These are phyloP conservation scores for Rhizoctonia solani DNA, from an alignment of 1,284 basidiomycete genomes.

Conservation along the genomic window DNA sequence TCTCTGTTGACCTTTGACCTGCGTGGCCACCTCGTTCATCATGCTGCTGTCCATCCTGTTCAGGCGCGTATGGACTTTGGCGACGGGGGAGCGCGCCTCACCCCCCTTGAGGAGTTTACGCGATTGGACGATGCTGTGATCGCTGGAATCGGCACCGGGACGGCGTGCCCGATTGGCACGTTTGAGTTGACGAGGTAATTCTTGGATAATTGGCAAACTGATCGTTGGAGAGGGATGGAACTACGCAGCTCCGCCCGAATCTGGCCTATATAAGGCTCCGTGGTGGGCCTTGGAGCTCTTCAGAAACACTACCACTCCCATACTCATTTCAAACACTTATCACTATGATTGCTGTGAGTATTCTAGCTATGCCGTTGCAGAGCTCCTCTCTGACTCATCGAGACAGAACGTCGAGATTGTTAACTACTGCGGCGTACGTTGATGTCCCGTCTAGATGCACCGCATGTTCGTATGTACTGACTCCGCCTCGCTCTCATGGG, in stretches of 20 bases:
- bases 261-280: not conserved
- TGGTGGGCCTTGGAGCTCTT: not conserved
- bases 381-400: not conserved
- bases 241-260: constrained; percentile 4
- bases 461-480: not conserved
- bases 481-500: not conserved
- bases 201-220: not conserved
- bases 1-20: no score
- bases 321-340: not conserved
- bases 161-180: not conserved
- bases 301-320: constrained; percentile 3
- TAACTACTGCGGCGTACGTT: constrained; percentile 21
- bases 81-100: not conserved
- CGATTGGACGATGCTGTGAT: constrained; percentile 12
- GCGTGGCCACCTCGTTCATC: no score
- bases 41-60: constrained; percentile 20
- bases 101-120: not conserved
- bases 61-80: not conserved
- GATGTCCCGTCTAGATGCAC: not conserved
- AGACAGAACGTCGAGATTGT: constrained; percentile 25
- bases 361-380: not conserved
- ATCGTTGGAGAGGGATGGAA: constrained; percentile 3
- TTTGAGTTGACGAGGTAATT: constrained; percentile 7
- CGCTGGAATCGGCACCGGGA: not conserved
- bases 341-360: constrained; percentile 29